Percentiles rank a stretch among this genome's conserved stretches.
Conservation (phyloP, 495 filamentous ascomycete species). For the Xylaria bambusicola region DNA sequence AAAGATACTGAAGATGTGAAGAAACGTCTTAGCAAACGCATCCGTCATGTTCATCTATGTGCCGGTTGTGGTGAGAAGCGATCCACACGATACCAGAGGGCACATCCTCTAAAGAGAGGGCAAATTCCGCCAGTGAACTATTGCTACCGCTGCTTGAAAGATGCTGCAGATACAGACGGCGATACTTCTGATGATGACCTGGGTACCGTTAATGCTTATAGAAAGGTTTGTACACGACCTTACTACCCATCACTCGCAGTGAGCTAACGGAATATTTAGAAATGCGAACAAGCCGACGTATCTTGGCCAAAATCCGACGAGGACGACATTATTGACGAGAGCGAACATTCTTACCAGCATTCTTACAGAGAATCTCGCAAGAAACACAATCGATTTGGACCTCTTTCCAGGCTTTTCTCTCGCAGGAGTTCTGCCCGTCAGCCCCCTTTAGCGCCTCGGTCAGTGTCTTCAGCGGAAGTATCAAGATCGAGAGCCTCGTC, state of each 20-base stretch:
- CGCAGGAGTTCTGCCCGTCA: not conserved
- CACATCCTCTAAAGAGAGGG: conserved; percentile 26
- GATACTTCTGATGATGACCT: not conserved
- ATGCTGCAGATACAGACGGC: conserved; percentile 10
- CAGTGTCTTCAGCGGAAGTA: conserved; percentile 15
- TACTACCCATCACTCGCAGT: too few species aligned
- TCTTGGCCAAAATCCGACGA: not conserved
- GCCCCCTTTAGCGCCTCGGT: not conserved
- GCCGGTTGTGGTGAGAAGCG: conserved; percentile 26
- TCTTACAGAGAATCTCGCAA: not conserved
- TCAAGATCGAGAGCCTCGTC: conserved; percentile 8
- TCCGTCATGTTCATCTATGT: conserved; percentile 27
- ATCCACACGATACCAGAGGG: conserved; percentile 22
- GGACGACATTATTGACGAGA: not conserved
- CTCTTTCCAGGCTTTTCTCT: conserved; percentile 1
- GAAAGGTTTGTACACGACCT: not conserved
- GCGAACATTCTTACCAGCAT: conserved; percentile 7
- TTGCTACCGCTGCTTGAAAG: conserved; percentile 23
- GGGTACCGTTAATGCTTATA: not conserved
- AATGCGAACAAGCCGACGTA: not conserved
- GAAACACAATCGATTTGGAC: conserved; percentile 5
- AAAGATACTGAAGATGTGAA: not conserved
- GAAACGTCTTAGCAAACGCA: conserved; percentile 17
- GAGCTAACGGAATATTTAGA: conserved; percentile 19
- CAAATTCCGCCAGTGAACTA: conserved; percentile 25